Conservation (phyloP, 257 asterid species). For the Solanum appendiculatum region DNA sequence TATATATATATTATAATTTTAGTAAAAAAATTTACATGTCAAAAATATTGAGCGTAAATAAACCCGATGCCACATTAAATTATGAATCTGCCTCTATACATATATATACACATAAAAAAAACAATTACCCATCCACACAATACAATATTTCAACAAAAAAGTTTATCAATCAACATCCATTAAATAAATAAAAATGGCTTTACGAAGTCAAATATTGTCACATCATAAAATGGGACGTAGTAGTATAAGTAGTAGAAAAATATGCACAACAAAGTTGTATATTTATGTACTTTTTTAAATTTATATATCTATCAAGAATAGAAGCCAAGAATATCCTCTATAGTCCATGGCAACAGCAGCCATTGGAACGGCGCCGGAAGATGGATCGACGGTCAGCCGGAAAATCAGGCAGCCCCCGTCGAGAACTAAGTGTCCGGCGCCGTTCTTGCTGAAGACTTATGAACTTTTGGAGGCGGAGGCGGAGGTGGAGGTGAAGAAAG, state of each 20-base stretch:
- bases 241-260: neutral
- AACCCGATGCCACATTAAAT: no score
- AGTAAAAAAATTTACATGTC: no score
- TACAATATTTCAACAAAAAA: neutral
- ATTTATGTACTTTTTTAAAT: neutral
- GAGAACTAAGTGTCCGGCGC: slow-evolving; percentile 39
- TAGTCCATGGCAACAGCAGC: slow-evolving; percentile 6
- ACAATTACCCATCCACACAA: no score
- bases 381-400: neutral
- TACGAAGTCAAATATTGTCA: neutral
- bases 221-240: neutral
- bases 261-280: neutral
- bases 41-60: no score
- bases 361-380: neutral
- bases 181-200: neutral
- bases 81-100: no score
- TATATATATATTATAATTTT: no score
- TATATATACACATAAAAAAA: no score
- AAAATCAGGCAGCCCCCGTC: neutral
- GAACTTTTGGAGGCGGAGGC: slow-evolving; percentile 24
- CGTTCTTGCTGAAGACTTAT: slow-evolving; percentile 47
- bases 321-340: neutral
- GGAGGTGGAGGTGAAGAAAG: neutral
- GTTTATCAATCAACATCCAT: neutral
- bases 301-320: neutral